phyloP scores from a whole-genome alignment of 1,284 basidiomycete genomes.

The Kwoniella shivajii region DNA sequence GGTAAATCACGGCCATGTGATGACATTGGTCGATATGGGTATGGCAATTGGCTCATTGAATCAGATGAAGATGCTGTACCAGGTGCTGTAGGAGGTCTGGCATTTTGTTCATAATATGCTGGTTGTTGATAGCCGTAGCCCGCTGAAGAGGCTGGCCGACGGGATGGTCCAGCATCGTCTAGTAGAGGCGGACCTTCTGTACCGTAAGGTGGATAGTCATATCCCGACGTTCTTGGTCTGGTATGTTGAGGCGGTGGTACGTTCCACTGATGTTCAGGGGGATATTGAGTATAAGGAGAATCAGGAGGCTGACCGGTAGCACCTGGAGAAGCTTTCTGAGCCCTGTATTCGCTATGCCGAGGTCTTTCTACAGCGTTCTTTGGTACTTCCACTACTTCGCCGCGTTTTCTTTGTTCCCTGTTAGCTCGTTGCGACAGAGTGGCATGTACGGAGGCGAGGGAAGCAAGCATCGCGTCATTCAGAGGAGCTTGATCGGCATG shows the following conservation, averaged over 20 bases:
- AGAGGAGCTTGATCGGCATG: constrained; percentile 82
- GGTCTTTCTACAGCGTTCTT: constrained; percentile 51
- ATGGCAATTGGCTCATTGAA: constrained; percentile 33
- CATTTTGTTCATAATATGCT: constrained; percentile 34
- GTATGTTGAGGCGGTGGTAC: constrained; percentile 29
- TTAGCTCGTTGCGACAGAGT: constrained; percentile 62
- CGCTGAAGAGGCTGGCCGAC: constrained; percentile 40
- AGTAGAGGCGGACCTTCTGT: constrained; percentile 19
- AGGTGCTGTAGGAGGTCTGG: constrained; percentile 34
- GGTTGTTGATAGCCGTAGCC: constrained; percentile 31
- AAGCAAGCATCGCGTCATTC: constrained; percentile 90
- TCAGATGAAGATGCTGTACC: constrained; percentile 35
- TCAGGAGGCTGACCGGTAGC: constrained; percentile 10
- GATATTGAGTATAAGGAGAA: constrained; percentile 29
- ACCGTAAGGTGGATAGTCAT: constrained; percentile 36
- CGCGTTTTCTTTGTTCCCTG: constrained; percentile 49
- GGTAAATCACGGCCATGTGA: constrained; percentile 45
- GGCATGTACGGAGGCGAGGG: constrained; percentile 81
- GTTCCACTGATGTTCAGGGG: constrained; percentile 18
- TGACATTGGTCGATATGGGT: constrained; percentile 49
- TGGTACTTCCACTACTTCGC: constrained; percentile 53
- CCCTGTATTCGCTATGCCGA: constrained; percentile 31
- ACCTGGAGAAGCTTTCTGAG: constrained; percentile 13
- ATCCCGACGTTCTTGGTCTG: constrained; percentile 38
- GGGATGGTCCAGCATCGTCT: constrained; percentile 42